Evolutionary conservation across 140 eudicot genomes (phyloP), one percentile per base, ranked within the genome.

Genomic region (Ambrosia hybrid): DNA sequence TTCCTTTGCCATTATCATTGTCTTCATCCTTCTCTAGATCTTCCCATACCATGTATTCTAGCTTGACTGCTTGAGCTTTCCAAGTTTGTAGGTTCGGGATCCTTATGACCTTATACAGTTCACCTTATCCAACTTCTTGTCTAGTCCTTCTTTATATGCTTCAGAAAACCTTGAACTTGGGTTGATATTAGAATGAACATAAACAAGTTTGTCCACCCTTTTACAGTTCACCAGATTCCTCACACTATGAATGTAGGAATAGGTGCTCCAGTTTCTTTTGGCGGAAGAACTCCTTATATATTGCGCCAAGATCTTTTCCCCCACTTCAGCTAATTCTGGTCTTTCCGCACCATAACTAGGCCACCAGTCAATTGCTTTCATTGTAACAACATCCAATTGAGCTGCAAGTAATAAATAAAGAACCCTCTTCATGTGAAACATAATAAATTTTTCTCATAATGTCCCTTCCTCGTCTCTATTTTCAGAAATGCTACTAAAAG

Each of bases 311-410:
- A 68, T 12, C 26, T 68, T 49, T 51, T 5, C 34, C 21, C 57
- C 60, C 38, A 68, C 58, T 17, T 51, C 39, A 10, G 57, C 73
- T 30, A 68, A 68, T 3, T 68, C 73, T 0, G 30, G 48, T 17
- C 48, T 68, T 52, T 68, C 26, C 3, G 46, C 48, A 7, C 61
- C 73, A 49, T 68, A 68, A 30, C 11, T 49, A 6, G 61, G 26
- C 61, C 49, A 49, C 59, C 57, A 6, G 51, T 46, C 12, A 46
- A 7, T 55, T 3, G 53, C 16, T 46, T 71, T 17, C 66, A 56
- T 71, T 52, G 75, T 71, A 36, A 71, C 66, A 36, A 51, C 65
- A 64, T 67, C 65, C 37, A 67, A 17, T 68, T 68, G 60, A 46
- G 73, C 48, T 9, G 10, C 46, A 0, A 2, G 16, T 51, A 46